Conservation (phyloP, 2,329 filamentous ascomycete genomes). For the Sporothrix brunneoviolacea region DNA sequence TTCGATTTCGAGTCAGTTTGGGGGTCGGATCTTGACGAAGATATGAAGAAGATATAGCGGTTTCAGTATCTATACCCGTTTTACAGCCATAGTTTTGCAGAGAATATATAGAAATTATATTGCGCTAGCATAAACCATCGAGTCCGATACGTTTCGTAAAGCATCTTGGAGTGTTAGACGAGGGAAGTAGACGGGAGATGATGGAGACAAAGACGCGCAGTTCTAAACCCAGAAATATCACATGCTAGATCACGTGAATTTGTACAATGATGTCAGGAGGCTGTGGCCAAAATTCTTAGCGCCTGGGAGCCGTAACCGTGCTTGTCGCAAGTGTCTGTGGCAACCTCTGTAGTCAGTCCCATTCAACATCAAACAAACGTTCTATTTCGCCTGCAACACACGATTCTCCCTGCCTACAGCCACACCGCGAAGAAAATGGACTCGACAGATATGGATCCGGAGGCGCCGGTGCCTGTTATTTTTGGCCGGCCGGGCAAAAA, state of each 20-base stretch:
- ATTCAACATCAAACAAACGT: neutral
- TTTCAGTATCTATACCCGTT: conserved; percentile 17
- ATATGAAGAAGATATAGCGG: neutral
- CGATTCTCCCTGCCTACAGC: neutral
- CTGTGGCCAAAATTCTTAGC: neutral
- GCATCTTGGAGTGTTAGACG: too few relatives aligned
- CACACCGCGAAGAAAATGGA: too few relatives aligned
- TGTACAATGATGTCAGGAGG: conserved; percentile 2
- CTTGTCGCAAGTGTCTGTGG: neutral
- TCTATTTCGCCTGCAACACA: neutral
- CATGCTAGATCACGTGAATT: too few relatives aligned
- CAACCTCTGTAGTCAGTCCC: neutral
- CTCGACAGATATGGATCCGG: conserved; percentile 6
- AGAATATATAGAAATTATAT: too few relatives aligned
- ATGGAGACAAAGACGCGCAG: too few relatives aligned
- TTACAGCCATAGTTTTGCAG: conserved; percentile 11
- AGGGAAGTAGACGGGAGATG: too few relatives aligned
- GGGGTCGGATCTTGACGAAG: neutral
- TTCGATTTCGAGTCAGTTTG: conserved; percentile 25
- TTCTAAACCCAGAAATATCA: too few relatives aligned
- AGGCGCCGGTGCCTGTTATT: conserved; percentile 31
- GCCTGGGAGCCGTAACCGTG: too few relatives aligned
- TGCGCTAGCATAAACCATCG: too few relatives aligned
- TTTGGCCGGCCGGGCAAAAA: conserved; percentile 52
- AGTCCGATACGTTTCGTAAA: too few relatives aligned